A percentile compares a stretch with the other conserved stretches of the same genome.
These are phyloP conservation scores for Lasiodiplodia theobromae DNA, from an alignment of 2,329 filamentous ascomycete species.

Conservation along the genomic window DNA sequence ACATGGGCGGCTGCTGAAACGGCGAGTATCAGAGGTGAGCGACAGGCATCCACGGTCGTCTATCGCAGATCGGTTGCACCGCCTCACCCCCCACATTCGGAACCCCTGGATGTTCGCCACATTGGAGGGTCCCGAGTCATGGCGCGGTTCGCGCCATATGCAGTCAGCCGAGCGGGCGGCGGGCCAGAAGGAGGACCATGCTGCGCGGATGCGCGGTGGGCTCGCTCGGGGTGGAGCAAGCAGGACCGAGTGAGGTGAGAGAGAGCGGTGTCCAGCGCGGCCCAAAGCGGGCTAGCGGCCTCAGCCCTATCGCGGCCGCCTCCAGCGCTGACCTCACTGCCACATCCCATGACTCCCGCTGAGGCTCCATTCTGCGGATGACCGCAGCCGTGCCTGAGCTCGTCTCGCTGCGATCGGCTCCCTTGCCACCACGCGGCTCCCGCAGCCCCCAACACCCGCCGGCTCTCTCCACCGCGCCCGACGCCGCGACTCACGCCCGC, in stretches of 20 bases:
- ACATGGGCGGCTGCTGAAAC: constrained; percentile 4
- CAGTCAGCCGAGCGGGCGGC: constrained; percentile 13
- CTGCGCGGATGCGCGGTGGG: constrained; percentile 10
- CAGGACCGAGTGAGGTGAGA: constrained; percentile 1
- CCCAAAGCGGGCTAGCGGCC: constrained; percentile 7
- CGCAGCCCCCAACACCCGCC: constrained; percentile 17
- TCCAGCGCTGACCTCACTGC: constrained; percentile 9
- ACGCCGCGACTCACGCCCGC: constrained; percentile 7
- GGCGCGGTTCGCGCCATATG: background rate
- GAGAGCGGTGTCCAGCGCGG: constrained; percentile 1
- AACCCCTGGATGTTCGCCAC: constrained; percentile 19
- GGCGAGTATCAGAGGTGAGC: background rate
- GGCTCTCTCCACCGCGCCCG: background rate
- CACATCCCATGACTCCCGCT: constrained; percentile 20
- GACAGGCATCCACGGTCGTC: constrained; percentile 17
- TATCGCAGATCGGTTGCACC: constrained; percentile 27
- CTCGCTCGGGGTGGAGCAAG: background rate
- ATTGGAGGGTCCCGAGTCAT: constrained; percentile 4
- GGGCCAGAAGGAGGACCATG: constrained; percentile 9
- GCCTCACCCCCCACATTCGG: constrained; percentile 24
- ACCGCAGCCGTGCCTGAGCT: background rate
- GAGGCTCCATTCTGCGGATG: background rate
- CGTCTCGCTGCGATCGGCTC: constrained; percentile 9
- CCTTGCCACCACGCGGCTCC: constrained; percentile 6
- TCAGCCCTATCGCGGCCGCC: constrained; percentile 6